Conservation (phyloP, 805 yeast genomes). For the Monosporozyma yasuniensis region DNA sequence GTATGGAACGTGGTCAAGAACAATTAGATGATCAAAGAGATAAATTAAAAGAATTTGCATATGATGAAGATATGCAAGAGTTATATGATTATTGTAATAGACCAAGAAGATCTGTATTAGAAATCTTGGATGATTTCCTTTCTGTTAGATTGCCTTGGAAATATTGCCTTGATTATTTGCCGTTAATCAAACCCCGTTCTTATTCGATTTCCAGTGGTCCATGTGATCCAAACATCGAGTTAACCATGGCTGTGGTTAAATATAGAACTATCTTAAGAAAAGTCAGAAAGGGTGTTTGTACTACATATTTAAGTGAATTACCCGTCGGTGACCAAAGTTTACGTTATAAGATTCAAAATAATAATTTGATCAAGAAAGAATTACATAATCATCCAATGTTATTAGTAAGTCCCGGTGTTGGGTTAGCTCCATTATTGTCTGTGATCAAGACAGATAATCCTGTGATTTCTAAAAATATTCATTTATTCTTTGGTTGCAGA, state of each 20-base stretch:
- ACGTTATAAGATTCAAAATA: conserved; percentile 42
- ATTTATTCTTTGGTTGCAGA: conserved; percentile 72
- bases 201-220: conserved; percentile 70
- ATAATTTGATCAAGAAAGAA: conserved; percentile 33
- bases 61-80: conserved; percentile 67
- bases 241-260: conserved; percentile 77
- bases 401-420: conserved; percentile 90
- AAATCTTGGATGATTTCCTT: conserved; percentile 73
- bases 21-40: conserved; percentile 55
- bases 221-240: conserved; percentile 42
- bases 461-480: conserved; percentile 21
- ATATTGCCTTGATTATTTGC: conserved; percentile 69
- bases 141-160: conserved; percentile 67
- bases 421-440: conserved; percentile 86
- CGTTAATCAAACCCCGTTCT: conserved; percentile 67
- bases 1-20: conserved; percentile 23
- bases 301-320: conserved; percentile 59
- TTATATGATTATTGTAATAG: conserved; percentile 86
- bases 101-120: conserved; percentile 81
- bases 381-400: conserved; percentile 43
- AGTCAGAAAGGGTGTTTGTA: conserved; percentile 72
- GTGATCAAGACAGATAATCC: conserved; percentile 38
- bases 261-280: conserved; percentile 75
- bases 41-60: conserved; percentile 65
- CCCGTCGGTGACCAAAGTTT: conserved; percentile 38